phyloP scores from a whole-genome alignment of 768 basidiomycete species.

The Lyophyllum atratum region DNA sequence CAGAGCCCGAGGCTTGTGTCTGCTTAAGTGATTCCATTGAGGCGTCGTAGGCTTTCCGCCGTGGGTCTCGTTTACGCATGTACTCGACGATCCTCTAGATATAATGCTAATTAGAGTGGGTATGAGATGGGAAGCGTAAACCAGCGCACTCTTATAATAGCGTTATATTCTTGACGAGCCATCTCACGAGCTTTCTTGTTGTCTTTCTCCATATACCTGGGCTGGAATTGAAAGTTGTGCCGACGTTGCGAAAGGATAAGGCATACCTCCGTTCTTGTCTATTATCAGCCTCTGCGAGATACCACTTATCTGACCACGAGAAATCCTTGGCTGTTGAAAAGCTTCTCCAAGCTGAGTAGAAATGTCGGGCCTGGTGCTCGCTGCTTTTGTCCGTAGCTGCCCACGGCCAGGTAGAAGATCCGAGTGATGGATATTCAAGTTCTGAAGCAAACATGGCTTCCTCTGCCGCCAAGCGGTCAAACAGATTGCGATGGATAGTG shows the following conservation, averaged over 20 bases:
- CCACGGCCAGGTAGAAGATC: constrained; percentile 78
- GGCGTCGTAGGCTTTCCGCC: constrained; percentile 70
- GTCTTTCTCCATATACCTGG: constrained; percentile 90
- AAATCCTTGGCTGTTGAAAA: constrained; percentile 90
- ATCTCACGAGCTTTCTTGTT: constrained; percentile 92
- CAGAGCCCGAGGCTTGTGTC: constrained; percentile 28
- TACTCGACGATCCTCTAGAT: no score
- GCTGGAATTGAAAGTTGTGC: background rate
- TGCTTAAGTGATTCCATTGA: constrained; percentile 36
- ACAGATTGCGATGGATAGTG: constrained; percentile 85
- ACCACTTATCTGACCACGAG: constrained; percentile 85
- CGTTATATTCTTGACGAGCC: constrained; percentile 88
- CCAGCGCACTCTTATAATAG: constrained; percentile 76
- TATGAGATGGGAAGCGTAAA: background rate
- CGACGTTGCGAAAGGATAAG: background rate
- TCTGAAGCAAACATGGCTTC: constrained; percentile 53
- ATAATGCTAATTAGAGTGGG: no score
- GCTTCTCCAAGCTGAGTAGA: constrained; percentile 86
- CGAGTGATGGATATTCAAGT: constrained; percentile 78
- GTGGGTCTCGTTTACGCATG: constrained; percentile 85
- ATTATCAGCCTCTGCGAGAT: constrained; percentile 83
- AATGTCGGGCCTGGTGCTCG: constrained; percentile 59
- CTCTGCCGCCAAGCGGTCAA: constrained; percentile 79
- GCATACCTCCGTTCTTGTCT: constrained; percentile 74
- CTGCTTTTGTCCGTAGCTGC: constrained; percentile 45